A percentile compares a stretch with the other conserved stretches of the same genome.
These are phyloP conservation scores for Candida jianshihensis DNA, from an alignment of 805 yeast genomes.

Conservation along the genomic window DNA sequence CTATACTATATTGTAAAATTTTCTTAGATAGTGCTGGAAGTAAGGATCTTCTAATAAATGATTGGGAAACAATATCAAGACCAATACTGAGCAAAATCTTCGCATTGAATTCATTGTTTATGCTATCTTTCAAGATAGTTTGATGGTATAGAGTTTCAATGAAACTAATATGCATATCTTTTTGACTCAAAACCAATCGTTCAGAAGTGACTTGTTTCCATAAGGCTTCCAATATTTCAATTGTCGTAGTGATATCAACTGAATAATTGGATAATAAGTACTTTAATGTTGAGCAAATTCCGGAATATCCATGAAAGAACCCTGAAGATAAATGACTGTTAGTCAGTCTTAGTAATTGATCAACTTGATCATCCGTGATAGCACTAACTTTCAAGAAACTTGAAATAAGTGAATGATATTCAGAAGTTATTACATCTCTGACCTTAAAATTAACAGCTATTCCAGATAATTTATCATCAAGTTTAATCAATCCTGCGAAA, in stretches of 20 bases:
- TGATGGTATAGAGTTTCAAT: conserved; percentile 44
- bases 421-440: conserved; percentile 24
- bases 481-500: conserved; percentile 9
- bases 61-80: conserved; percentile 36
- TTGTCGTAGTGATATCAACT: conserved; percentile 20
- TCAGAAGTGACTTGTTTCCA: conserved; percentile 57
- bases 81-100: conserved; percentile 26
- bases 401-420: conserved; percentile 20
- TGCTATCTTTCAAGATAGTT: conserved; percentile 32
- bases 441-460: conserved; percentile 17
- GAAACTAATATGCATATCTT: conserved; percentile 50
- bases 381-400: conserved; percentile 17
- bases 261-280: conserved; percentile 12
- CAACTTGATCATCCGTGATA: conserved; percentile 13
- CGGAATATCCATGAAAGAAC: conserved; percentile 6
- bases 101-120: conserved; percentile 22
- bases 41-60: conserved; percentile 61
- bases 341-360: conserved; percentile 12
- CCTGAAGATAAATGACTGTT: conserved; percentile 11
- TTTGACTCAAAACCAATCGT: conserved; percentile 59
- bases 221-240: conserved; percentile 32
- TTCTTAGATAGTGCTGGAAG: conserved; percentile 50
- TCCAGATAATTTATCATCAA: conserved; percentile 2
- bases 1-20: conserved; percentile 38
- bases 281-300: conserved; percentile 13